Base-by-base conservation (phyloP, 2,329 filamentous ascomycete genomes). In the Claviceps humidiphila region DNA sequence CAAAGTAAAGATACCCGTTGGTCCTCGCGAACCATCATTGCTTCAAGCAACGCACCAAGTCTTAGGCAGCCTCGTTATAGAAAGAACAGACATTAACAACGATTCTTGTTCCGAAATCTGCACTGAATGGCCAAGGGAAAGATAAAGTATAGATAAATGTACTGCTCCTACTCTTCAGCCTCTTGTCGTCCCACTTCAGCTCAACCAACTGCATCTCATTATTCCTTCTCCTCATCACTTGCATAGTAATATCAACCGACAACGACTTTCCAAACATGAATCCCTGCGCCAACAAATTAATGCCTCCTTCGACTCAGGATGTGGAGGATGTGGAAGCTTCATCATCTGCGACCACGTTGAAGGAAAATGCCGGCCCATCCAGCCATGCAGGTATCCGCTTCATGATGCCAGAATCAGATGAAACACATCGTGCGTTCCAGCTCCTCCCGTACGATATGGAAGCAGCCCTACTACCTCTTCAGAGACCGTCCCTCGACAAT, bases 201-300 rank as follows among this genome's bases (percentile, higher is more conserved):
- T 39, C 34, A 38, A 16, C 42, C 42, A 38, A 16, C 42, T 43
- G 13, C 30, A 49, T n/a, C 43, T 39, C 40, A 43, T 40, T 41
- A 24, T 30, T 22, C 24, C 34, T 40, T 24, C 17, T 14, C 39
- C 39, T 47, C 48, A 16, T 38, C 26, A 14, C 42, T 41, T 24
- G 40, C 22, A n/a, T 26, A 34, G 5, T 20, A 39, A 14, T 16
- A 44, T 45, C 39, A 42, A 48, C 16, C 13, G 4, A 34, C 7
- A 17, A 7, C 49, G 37, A 45, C 3, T 8, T 39, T 37, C 26
- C 14, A 20, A 22, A 17, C 37, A 55, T 53, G 49, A 55, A 55
- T 51, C 49, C 53, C 17, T 53, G 51, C 51, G 49, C 53, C 11
- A 30, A 41, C 30, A 42, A 55, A 24, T 47, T 55, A 13, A 53